These are phyloP conservation scores for Epichloe sp. DNA, from an alignment of 2,329 filamentous ascomycete genomes.

Conservation along the genomic window DNA sequence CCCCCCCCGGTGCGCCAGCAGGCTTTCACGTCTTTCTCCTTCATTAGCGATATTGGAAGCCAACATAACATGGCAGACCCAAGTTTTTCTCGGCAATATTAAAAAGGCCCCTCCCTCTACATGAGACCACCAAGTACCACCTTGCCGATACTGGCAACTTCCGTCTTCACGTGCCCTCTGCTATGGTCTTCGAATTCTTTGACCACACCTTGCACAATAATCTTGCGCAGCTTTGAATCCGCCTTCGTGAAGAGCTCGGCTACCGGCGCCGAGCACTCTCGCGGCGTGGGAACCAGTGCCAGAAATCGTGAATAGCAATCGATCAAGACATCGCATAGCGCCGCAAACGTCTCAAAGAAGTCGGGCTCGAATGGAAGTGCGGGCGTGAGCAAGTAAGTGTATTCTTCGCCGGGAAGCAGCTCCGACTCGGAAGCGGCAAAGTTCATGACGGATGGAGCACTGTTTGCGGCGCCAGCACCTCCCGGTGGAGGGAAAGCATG, in stretches of 20 bases:
- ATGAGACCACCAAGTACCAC: constrained; percentile 82
- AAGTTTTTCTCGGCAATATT: too few species aligned
- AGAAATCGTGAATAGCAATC: constrained; percentile 79
- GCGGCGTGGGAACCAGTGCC: constrained; percentile 59
- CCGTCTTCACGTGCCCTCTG: constrained; percentile 59
- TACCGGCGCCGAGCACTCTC: constrained; percentile 55
- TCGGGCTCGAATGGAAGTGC: constrained; percentile 90
- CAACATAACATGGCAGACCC: too few species aligned
- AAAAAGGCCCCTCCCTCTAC: constrained; percentile 21
- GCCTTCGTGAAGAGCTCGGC: constrained; percentile 84
- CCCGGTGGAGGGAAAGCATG: constrained; percentile 14
- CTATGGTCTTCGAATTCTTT: constrained; percentile 89
- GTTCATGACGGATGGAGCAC: constrained; percentile 33
- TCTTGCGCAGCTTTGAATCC: constrained; percentile 73
- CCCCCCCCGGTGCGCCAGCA: too few species aligned
- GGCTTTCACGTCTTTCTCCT: too few species aligned
- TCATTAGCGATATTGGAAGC: too few species aligned
- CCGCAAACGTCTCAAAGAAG: constrained; percentile 93
- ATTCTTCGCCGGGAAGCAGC: constrained; percentile 71
- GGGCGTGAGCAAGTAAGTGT: constrained; percentile 79
- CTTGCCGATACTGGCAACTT: constrained; percentile 75
- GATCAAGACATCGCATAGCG: constrained; percentile 87
- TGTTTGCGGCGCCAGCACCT: constrained; percentile 18
- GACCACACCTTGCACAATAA: constrained; percentile 75
- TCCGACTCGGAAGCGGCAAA: constrained; percentile 50